Evolutionary conservation across 1,284 basidiomycete species (phyloP).

Genomic region (Moesziomyces globuligerus): DNA sequence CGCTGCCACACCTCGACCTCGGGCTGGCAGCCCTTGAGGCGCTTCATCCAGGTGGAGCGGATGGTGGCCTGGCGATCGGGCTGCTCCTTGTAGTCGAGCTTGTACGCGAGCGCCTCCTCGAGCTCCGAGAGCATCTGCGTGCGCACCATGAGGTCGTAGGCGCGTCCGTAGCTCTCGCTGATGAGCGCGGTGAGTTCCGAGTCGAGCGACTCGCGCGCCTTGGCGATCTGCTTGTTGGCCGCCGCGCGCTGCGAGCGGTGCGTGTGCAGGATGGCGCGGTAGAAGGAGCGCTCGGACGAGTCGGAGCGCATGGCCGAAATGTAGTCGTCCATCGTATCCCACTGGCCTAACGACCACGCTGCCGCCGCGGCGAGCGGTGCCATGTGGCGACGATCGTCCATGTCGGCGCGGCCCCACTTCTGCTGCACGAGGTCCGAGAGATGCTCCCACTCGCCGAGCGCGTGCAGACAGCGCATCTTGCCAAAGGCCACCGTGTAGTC

Average conservation of each 20-base stretch:
- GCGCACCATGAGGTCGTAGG: slow-evolving; percentile 93
- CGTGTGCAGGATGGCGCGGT: slow-evolving; percentile 92
- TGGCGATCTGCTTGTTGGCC: slow-evolving; percentile 88
- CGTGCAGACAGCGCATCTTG: slow-evolving; percentile 94
- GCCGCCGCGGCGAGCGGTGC: slow-evolving; percentile 97
- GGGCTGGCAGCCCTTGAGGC: slow-evolving; percentile 93
- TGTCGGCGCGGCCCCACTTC: slow-evolving; percentile 83
- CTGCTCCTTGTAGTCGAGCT: slow-evolving; percentile 75
- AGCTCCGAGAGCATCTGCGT: slow-evolving; percentile 99
- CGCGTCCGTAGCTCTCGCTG: slow-evolving; percentile 93
- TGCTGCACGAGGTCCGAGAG: slow-evolving; percentile 87
- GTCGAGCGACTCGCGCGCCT: slow-evolving; percentile 92
- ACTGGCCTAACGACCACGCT: slow-evolving; percentile 94
- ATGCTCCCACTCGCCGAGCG: slow-evolving; percentile 96
- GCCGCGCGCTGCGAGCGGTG: slow-evolving; percentile 95
- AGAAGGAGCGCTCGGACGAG: slow-evolving; percentile 94
- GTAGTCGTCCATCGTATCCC: slow-evolving; percentile 99
- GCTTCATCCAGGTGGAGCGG: slow-evolving; percentile 68
- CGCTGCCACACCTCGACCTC: slow-evolving; percentile 99
- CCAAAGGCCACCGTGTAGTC: slow-evolving; percentile 78
- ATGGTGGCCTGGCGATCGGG: slow-evolving; percentile 76
- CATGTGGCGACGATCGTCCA: slow-evolving; percentile 88
- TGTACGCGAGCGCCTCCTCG: slow-evolving; percentile 97
- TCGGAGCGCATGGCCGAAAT: slow-evolving; percentile 93
- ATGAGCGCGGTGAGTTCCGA: slow-evolving; percentile 91